Evolutionary conservation across 2,329 filamentous ascomycete genomes (phyloP), one percentile per base, ranked within the genome.

Genomic region (Ophiostoma perfectum): DNA sequence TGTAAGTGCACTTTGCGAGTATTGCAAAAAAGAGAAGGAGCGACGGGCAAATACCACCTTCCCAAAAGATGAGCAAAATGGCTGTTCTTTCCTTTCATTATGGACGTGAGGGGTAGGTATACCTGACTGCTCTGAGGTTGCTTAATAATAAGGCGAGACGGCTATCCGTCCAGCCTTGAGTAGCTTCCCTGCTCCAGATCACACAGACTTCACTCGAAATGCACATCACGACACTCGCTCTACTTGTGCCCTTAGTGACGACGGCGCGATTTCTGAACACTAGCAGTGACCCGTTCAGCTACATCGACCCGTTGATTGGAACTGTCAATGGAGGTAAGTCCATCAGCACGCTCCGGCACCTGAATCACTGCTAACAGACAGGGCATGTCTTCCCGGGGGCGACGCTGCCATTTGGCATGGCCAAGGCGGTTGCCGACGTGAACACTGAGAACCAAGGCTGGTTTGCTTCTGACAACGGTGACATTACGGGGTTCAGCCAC

Each of bases 351-450:
- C 47, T 16, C 16, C 4, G 16, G 6, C 47, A 49, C 18, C 5
- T 6, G 47, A 7, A 6, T n/a, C 16, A 3, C 8, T 49, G 8
- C 14, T 49, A 4, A 38, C 16, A 64, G 82, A 75, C 83, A 76
- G 84, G 84, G 55, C 84, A 87, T 75, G 84, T 86, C 39, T 86
- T 86, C 70, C 80, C 84, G 2, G 84, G 84, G 12, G 84, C 84
- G 14, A 83, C 82, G 2, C 73, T 83, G 55, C 84, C 55, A 27
- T 60, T 60, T 12, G 36, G 55, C 55, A 77, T 84, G 2, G 78
- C n/a, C 70, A 80, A 80, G 2, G 81, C 82, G 7, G 77, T 80
- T 64, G 76, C 80, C 36, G 55, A 60, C 27, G 55, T 60, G 8
- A 38, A 27, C 27, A 38, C 55, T 2, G 55, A 60, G 73, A 60